Percentiles rank a stretch among this genome's conserved stretches.
These are phyloP conservation scores for Rhododendron molle DNA, from an alignment of 148 eudicot genomes.

Conservation along the genomic window DNA sequence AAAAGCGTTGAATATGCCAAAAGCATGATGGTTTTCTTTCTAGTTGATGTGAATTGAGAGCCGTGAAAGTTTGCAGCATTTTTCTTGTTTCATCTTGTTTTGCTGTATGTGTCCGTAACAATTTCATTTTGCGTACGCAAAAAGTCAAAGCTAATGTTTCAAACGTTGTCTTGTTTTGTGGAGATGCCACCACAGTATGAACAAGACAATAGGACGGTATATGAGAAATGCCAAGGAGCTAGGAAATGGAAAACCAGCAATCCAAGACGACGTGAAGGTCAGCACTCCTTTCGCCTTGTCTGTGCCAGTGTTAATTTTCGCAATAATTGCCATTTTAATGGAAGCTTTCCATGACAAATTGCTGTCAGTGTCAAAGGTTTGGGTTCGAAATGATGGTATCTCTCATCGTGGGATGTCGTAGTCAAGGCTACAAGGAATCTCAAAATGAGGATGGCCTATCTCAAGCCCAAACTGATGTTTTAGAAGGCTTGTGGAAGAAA, in stretches of 20 bases:
- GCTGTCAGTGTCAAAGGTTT: background rate
- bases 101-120: background rate
- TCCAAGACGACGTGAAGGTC: conserved; percentile 34
- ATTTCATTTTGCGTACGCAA: background rate
- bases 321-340: background rate
- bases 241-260: conserved; percentile 8
- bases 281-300: background rate
- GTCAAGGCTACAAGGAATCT: too few relatives aligned
- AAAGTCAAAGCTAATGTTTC: background rate
- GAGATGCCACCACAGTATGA: conserved; percentile 33
- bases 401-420: too few relatives aligned
- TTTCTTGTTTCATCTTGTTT: background rate
- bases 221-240: conserved; percentile 33
- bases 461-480: too few relatives aligned
- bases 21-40: background rate
- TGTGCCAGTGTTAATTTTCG: background rate
- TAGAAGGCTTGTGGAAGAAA: too few relatives aligned
- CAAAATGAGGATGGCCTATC: too few relatives aligned
- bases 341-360: background rate
- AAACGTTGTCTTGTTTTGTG: background rate
- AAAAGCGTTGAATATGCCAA: background rate
- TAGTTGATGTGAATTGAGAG: background rate
- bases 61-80: background rate
- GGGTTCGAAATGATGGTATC: background rate
- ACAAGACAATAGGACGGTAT: conserved; percentile 44